Conservation (phyloP, 2,329 filamentous ascomycete genomes). For the Eutypa lata region DNA sequence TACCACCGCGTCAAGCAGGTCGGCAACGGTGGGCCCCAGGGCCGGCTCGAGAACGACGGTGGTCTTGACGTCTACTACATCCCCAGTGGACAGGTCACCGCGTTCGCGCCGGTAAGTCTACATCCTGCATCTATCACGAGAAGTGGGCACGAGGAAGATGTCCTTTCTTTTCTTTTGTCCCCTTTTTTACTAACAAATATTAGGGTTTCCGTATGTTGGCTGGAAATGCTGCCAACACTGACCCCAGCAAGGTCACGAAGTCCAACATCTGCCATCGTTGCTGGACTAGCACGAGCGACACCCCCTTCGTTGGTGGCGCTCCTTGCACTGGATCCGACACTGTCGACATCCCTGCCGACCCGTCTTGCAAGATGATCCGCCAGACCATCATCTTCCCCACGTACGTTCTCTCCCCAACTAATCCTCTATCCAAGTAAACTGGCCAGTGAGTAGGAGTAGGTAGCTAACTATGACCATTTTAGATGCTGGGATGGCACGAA, state of each 20-base stretch:
- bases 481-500: conserved; percentile 50
- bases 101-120: conserved; percentile 35
- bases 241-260: conserved; percentile 34
- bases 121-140: neutral
- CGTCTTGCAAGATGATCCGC: conserved; percentile 50
- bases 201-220: conserved; percentile 47
- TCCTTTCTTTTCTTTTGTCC: no score
- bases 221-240: conserved; percentile 39
- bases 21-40: conserved; percentile 43
- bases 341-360: conserved; percentile 43
- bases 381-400: conserved; percentile 50
- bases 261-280: conserved; percentile 45
- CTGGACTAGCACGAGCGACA: conserved; percentile 44
- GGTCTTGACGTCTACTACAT: conserved; percentile 45
- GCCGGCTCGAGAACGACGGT: conserved; percentile 39
- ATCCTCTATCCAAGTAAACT: conserved; percentile 28
- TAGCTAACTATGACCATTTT: conserved; percentile 18
- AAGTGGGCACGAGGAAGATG: no score
- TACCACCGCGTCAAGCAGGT: conserved; percentile 42
- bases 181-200: neutral
- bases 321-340: conserved; percentile 49
- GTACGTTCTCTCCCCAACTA: conserved; percentile 21
- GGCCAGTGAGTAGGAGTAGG: no score
- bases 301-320: conserved; percentile 44
- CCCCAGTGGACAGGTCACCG: conserved; percentile 38